Percentiles rank a stretch among this genome's conserved stretches.
Evolutionary conservation across 768 basidiomycete genomes (phyloP).

Genomic region (Crepidotus variabilis): DNA sequence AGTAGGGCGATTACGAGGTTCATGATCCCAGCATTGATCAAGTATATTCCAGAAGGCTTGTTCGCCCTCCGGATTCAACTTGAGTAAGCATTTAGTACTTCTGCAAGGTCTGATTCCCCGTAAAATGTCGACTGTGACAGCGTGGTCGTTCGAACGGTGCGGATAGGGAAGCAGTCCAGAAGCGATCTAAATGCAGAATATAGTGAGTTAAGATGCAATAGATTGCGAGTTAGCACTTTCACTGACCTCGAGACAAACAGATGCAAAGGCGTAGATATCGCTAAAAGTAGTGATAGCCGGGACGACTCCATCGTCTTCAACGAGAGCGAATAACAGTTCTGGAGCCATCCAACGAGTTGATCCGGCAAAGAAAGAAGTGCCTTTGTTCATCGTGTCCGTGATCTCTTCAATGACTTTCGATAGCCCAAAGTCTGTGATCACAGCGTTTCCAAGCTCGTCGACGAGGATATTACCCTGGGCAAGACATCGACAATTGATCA

Average conservation of each 20-base stretch:
- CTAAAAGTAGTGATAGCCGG: slow-evolving; percentile 47
- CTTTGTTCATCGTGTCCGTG: slow-evolving; percentile 29
- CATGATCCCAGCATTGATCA: slow-evolving; percentile 42
- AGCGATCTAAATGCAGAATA: slow-evolving; percentile 33
- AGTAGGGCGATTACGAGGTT: slow-evolving; percentile 32
- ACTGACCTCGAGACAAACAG: slow-evolving; percentile 56
- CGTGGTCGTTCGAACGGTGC: slow-evolving; percentile 49
- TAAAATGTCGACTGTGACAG: slow-evolving; percentile 53
- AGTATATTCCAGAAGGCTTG: slow-evolving; percentile 40
- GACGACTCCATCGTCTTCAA: slow-evolving; percentile 38
- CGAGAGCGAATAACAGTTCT: slow-evolving; percentile 47
- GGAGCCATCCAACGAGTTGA: slow-evolving; percentile 57
- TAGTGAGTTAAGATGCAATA: neutral
- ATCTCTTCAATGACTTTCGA: slow-evolving; percentile 57
- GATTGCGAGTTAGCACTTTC: neutral
- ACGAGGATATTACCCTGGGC: slow-evolving; percentile 56
- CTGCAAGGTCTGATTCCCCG: slow-evolving; percentile 45
- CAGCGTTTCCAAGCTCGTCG: slow-evolving; percentile 43
- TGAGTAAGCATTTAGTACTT: slow-evolving; percentile 25
- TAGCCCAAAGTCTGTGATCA: slow-evolving; percentile 62
- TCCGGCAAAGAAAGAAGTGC: slow-evolving; percentile 43
- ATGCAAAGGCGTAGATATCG: slow-evolving; percentile 61
- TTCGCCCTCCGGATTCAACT: slow-evolving; percentile 21
- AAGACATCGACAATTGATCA: neutral
- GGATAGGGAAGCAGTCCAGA: slow-evolving; percentile 51